Percentiles rank a stretch among this genome's conserved stretches.
Evolutionary conservation across 352 stramenopile genomes (phyloP).

Genomic region (Phytopythium mirpurense): DNA sequence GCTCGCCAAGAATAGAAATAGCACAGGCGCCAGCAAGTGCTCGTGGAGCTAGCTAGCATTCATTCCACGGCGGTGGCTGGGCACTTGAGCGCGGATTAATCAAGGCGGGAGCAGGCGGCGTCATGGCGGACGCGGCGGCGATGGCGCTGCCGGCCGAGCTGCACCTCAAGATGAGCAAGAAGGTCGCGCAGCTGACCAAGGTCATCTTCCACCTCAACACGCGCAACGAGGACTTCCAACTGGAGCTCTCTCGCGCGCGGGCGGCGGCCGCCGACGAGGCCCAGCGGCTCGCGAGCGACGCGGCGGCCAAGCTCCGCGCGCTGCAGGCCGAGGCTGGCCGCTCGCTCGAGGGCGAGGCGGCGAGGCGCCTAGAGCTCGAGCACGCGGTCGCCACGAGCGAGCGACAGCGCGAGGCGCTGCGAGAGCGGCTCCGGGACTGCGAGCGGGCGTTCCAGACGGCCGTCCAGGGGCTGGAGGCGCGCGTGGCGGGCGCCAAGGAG

Average conservation of each 20-base stretch:
- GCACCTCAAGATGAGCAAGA: conserved; percentile 94
- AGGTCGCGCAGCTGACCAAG: conserved; percentile 93
- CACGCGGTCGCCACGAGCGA: conserved; percentile 20
- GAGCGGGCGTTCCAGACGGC: conserved; percentile 35
- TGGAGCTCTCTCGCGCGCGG: conserved; percentile 49
- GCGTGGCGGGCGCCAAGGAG: conserved; percentile 25
- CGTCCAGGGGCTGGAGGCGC: conserved; percentile 34
- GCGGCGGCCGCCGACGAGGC: conserved; percentile 30
- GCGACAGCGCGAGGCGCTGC: conserved; percentile 19
- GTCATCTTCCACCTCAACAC: conserved; percentile 94
- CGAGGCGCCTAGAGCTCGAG: conserved; percentile 24
- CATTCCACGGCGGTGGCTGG: no score
- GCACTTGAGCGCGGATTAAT: no score
- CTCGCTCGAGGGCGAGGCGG: conserved; percentile 16
- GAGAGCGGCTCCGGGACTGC: not conserved
- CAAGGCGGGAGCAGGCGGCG: no score
- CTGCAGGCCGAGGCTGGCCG: conserved; percentile 34
- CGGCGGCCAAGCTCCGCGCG: conserved; percentile 37
- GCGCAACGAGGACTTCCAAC: conserved; percentile 88
- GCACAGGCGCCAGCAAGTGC: no score
- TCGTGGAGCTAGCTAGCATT: no score
- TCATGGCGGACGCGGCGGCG: conserved; percentile 20
- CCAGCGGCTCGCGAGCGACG: conserved; percentile 46
- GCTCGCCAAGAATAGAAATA: no score
- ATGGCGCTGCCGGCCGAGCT: conserved; percentile 40